Conservation (phyloP, 1,284 basidiomycete genomes). For the Cutaneotrichosporon sp. region DNA sequence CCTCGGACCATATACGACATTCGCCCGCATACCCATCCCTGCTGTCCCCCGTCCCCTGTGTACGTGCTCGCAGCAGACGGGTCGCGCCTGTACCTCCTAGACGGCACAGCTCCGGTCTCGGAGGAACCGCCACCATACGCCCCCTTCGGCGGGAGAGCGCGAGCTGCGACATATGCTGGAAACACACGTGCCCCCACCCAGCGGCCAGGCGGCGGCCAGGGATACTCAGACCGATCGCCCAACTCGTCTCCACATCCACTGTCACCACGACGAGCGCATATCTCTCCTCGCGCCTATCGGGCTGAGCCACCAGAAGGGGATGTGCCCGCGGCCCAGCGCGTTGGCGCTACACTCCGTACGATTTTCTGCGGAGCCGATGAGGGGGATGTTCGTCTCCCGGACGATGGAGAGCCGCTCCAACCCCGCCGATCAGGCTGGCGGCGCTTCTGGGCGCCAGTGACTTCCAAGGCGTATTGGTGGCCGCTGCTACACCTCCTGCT, state of each 20-base stretch:
- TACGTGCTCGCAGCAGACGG: conserved; percentile 46
- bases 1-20: neutral
- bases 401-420: too few species aligned
- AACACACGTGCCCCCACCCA: too few species aligned
- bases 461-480: conserved; percentile 32
- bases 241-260: too few species aligned
- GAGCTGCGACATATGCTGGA: neutral
- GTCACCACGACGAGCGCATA: too few species aligned
- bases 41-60: conserved; percentile 18
- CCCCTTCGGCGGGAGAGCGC: conserved; percentile 14
- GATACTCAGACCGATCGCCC: neutral
- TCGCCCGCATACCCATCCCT: neutral
- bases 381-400: neutral
- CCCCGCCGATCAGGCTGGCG: conserved; percentile 6
- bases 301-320: too few species aligned
- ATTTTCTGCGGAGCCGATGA: conserved; percentile 6
- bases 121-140: conserved; percentile 44
- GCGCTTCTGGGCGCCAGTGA: conserved; percentile 37
- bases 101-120: conserved; percentile 24
- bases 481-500: conserved; percentile 37
- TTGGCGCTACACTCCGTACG: neutral
- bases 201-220: too few species aligned
- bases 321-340: neutral
- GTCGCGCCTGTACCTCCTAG: conserved; percentile 35
- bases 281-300: too few species aligned